These are phyloP conservation scores for Funneliformis caledonium DNA, from an alignment of 371 early-diverging fungal species.

Conservation along the genomic window DNA sequence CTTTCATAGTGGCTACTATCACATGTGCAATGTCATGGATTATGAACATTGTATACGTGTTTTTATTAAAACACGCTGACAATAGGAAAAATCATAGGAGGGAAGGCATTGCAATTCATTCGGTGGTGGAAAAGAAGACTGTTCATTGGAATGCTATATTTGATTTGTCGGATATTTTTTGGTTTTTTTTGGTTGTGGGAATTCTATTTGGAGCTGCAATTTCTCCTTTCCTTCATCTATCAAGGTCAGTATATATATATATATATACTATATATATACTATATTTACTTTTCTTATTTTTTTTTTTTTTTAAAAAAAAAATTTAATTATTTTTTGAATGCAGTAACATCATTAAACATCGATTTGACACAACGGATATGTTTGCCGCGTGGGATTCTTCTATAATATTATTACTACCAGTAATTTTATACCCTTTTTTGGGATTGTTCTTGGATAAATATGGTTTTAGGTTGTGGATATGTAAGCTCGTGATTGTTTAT, in stretches of 20 bases:
- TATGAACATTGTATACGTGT: slow-evolving; percentile 38
- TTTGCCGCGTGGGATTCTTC: slow-evolving; percentile 61
- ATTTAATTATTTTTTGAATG: too few relatives aligned
- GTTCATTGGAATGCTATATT: slow-evolving; percentile 39
- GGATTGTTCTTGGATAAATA: slow-evolving; percentile 59
- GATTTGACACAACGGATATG: slow-evolving; percentile 49
- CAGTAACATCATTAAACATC: slow-evolving; percentile 41
- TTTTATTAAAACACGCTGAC: slow-evolving; percentile 23
- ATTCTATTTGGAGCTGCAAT: slow-evolving; percentile 23
- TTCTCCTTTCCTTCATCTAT: slow-evolving; percentile 34
- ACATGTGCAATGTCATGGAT: slow-evolving; percentile 36
- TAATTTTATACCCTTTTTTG: slow-evolving; percentile 59
- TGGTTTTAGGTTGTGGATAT: slow-evolving; percentile 54
- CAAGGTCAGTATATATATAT: slow-evolving; percentile 34
- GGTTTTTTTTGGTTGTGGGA: slow-evolving; percentile 37
- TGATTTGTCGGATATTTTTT: slow-evolving; percentile 31
- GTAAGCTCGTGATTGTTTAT: slow-evolving; percentile 11
- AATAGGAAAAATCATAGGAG: slow-evolving; percentile 20
- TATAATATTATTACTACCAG: slow-evolving; percentile 58
- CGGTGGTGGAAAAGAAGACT: slow-evolving; percentile 30
- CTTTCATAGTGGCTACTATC: slow-evolving; percentile 28
- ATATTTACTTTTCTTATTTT: neutral
- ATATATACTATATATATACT: neutral
- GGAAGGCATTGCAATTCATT: neutral
- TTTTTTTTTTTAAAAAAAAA: too few relatives aligned